These are phyloP conservation scores for Casuarina equisetifolia DNA, from an alignment of 306 rosid species.

Conservation along the genomic window DNA sequence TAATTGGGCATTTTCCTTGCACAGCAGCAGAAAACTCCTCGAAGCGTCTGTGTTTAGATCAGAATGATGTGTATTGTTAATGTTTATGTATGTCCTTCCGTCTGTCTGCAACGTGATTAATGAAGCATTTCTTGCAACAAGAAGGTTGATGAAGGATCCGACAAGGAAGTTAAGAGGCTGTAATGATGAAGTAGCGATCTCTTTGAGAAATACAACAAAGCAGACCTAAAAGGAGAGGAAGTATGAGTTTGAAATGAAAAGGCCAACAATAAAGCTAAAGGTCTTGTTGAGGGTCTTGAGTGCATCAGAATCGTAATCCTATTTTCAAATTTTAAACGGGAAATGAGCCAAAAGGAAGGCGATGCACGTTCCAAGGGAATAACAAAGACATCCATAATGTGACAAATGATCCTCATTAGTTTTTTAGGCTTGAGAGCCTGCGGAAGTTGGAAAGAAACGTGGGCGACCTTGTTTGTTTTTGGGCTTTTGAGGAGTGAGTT, in stretches of 20 bases:
- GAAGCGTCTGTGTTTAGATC: too few relatives aligned
- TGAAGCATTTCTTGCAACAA: not conserved
- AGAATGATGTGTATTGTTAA: too few relatives aligned
- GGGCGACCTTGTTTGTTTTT: slow-evolving; percentile 54
- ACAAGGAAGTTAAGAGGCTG: not conserved
- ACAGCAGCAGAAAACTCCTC: too few relatives aligned
- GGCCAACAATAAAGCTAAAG: slow-evolving; percentile 34
- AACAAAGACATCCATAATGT: slow-evolving; percentile 48
- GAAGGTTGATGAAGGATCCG: not conserved
- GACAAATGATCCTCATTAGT: slow-evolving; percentile 44
- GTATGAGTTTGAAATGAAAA: not conserved
- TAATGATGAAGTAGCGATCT: not conserved
- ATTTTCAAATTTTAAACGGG: slow-evolving; percentile 11
- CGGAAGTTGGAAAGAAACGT: slow-evolving; percentile 42
- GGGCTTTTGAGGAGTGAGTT: slow-evolving; percentile 74
- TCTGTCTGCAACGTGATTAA: too few relatives aligned
- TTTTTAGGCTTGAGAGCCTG: slow-evolving; percentile 21
- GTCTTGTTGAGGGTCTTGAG: slow-evolving; percentile 34
- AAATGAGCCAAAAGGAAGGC: slow-evolving; percentile 22
- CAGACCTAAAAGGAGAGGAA: not conserved
- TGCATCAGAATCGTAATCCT: slow-evolving; percentile 30
- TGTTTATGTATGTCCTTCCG: too few relatives aligned
- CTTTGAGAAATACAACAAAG: not conserved
- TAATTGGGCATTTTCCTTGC: too few relatives aligned
- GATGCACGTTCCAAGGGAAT: slow-evolving; percentile 22